Evolutionary conservation across 495 filamentous ascomycete genomes (phyloP).

Genomic region (Aspergillus saccharolyticus): DNA sequence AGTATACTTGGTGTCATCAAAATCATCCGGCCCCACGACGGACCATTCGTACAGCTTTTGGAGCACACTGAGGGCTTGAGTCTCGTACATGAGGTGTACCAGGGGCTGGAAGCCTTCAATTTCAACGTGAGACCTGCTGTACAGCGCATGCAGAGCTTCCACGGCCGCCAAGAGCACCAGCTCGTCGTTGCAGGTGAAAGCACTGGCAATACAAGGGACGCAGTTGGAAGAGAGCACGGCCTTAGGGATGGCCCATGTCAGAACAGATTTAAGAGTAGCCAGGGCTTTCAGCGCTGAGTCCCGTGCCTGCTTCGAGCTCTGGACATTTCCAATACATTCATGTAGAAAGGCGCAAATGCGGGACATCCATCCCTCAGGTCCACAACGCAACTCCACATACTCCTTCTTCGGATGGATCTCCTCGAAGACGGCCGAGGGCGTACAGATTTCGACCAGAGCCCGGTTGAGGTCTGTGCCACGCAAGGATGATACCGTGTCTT

Average conservation of each 20-base stretch:
- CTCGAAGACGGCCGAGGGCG: slow-evolving; percentile 65
- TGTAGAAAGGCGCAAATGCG: slow-evolving; percentile 70
- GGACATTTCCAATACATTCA: slow-evolving; percentile 63
- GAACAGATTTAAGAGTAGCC: slow-evolving; percentile 64
- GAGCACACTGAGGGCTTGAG: slow-evolving; percentile 65
- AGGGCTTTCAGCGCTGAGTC: slow-evolving; percentile 67
- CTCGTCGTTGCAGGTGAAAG: slow-evolving; percentile 67
- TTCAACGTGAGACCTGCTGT: slow-evolving; percentile 65
- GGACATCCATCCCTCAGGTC: slow-evolving; percentile 79
- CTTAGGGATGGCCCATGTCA: slow-evolving; percentile 80
- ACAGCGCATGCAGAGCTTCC: slow-evolving; percentile 78
- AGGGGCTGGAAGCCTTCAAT: slow-evolving; percentile 75
- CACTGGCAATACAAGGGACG: slow-evolving; percentile 66
- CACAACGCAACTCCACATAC: slow-evolving; percentile 59
- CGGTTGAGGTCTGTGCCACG: slow-evolving; percentile 79
- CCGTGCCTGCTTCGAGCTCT: slow-evolving; percentile 55
- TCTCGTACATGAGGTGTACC: slow-evolving; percentile 71
- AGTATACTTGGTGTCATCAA: slow-evolving; percentile 86
- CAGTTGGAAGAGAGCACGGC: slow-evolving; percentile 66
- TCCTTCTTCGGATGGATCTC: slow-evolving; percentile 68
- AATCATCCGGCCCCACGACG: slow-evolving; percentile 66
- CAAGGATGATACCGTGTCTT: slow-evolving; percentile 78
- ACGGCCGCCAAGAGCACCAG: slow-evolving; percentile 69
- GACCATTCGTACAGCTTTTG: slow-evolving; percentile 79
- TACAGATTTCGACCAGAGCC: slow-evolving; percentile 88